Evolutionary conservation across 169 alveolate species (phyloP).

Genomic region (Plasmodium ovale): DNA sequence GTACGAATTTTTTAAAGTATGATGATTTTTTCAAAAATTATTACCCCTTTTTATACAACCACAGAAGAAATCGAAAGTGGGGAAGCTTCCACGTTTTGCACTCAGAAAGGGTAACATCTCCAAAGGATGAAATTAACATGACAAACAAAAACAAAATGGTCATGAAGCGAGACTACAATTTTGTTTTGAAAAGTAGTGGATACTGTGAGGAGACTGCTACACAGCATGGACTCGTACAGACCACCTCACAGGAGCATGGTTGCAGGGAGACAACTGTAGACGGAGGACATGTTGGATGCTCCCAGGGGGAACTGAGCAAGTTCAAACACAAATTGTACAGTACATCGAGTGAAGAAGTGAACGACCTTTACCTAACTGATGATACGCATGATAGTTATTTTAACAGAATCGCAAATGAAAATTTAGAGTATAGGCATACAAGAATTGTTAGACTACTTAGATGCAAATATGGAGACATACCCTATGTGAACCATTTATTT

Average conservation of each 20-base stretch:
- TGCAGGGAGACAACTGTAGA: background rate
- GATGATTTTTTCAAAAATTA: slow-evolving; percentile 19
- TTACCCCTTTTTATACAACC: slow-evolving; percentile 35
- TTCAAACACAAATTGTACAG: slow-evolving; percentile 55
- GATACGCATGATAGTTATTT: background rate
- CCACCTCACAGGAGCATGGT: too few species aligned
- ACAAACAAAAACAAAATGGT: slow-evolving; percentile 22
- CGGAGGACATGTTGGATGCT: background rate
- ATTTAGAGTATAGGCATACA: slow-evolving; percentile 28
- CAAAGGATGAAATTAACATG: background rate
- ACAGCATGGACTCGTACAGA: too few species aligned
- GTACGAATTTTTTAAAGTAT: slow-evolving; percentile 40
- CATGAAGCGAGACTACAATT: slow-evolving; percentile 44
- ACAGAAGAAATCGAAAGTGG: slow-evolving; percentile 31
- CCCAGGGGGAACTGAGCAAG: slow-evolving; percentile 9
- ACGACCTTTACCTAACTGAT: slow-evolving; percentile 27
- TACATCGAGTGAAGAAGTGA: slow-evolving; percentile 45
- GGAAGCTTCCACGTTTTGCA: slow-evolving; percentile 62
- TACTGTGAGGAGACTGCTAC: too few species aligned
- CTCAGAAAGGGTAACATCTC: background rate
- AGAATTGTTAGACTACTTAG: slow-evolving; percentile 10
- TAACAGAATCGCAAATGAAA: background rate
- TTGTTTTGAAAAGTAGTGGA: slow-evolving; percentile 5
- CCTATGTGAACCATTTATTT: slow-evolving; percentile 34
- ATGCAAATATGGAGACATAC: slow-evolving; percentile 34